Conservation (phyloP, 805 yeast genomes). For the Kuraishia hungarica region DNA sequence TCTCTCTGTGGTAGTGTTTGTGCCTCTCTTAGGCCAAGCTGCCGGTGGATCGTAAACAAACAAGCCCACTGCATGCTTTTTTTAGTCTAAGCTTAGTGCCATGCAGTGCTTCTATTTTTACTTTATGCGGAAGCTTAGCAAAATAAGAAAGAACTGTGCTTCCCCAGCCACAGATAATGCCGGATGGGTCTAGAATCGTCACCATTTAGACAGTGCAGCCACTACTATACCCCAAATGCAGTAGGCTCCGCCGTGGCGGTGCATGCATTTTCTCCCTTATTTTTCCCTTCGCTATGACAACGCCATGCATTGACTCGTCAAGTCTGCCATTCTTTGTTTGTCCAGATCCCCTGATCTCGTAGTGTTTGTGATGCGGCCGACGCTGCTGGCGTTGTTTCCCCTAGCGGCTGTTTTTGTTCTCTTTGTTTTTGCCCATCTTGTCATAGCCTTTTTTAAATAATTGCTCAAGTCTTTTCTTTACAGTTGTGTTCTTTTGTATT, state of each 20-base stretch:
- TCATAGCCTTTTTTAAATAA: background rate
- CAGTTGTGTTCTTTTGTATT: too few species aligned
- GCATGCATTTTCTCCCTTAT: background rate
- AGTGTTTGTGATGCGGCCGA: background rate
- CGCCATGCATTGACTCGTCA: background rate
- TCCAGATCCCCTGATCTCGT: background rate
- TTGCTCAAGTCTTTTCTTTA: too few species aligned
- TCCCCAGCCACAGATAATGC: background rate
- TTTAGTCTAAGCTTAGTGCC: background rate
- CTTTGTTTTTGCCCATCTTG: background rate
- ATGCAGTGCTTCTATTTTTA: background rate
- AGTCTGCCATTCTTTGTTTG: background rate
- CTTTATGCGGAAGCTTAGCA: background rate
- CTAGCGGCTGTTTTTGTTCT: background rate
- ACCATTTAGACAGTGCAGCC: background rate
- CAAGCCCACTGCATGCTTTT: background rate
- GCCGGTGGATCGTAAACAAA: background rate
- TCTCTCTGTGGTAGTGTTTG: too few species aligned
- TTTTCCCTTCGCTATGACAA: background rate
- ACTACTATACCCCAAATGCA: background rate
- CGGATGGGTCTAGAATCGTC: background rate
- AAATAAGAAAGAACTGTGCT: background rate
- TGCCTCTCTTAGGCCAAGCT: too few species aligned
- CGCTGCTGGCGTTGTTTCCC: background rate
- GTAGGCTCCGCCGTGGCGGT: background rate